Evolutionary conservation across 1,284 basidiomycete species (phyloP), one percentile per base, ranked within the genome.

Genomic region (Omphalotus olearius): DNA sequence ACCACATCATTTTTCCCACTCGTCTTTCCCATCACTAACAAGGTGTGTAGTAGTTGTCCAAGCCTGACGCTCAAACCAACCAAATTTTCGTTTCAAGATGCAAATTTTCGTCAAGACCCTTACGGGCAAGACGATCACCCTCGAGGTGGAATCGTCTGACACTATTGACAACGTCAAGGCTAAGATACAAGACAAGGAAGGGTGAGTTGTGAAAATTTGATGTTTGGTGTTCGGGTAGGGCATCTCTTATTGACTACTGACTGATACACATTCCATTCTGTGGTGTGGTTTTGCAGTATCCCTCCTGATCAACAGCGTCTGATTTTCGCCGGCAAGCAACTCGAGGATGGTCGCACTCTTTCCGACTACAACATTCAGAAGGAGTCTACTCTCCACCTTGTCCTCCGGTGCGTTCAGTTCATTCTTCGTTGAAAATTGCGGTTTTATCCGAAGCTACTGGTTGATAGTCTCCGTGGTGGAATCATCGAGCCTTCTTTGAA

Each of bases 401-500:
- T 98, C 61, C 90, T 98, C 70, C 92, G 94, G 84, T 89, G 58
- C 62, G 84, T 69, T 33, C 38, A 18, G 16, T 38, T 28, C 18
- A 23, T 18, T 6, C n/a, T 14, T 50, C 30, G 10, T 23, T 30
- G 10, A 35, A n/a, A n/a, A n/a, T n/a, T 9, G 1, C 6, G 20
- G 36, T 16, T 40, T 53, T 11, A 50, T 14, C 1, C 16, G 4
- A 4, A 28, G 14, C 46, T 47, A 37, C 6, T 38, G 14, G 7
- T n/a, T 2, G 52, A n/a, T 59, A 91, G 90, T 78, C 91, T 98
- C 64, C 92, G 94, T 75, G 94, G 96, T 63, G 96, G 96, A 59
- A 93, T 99, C 78, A 99, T 99, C 64, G 96, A 99, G 79, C 96
- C 96, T 60, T 98, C 96, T 63, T 79, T 99, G 68, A 98, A 98